Evolutionary conservation across 768 basidiomycete genomes (phyloP).

Genomic region (Rhodotorula graminis): DNA sequence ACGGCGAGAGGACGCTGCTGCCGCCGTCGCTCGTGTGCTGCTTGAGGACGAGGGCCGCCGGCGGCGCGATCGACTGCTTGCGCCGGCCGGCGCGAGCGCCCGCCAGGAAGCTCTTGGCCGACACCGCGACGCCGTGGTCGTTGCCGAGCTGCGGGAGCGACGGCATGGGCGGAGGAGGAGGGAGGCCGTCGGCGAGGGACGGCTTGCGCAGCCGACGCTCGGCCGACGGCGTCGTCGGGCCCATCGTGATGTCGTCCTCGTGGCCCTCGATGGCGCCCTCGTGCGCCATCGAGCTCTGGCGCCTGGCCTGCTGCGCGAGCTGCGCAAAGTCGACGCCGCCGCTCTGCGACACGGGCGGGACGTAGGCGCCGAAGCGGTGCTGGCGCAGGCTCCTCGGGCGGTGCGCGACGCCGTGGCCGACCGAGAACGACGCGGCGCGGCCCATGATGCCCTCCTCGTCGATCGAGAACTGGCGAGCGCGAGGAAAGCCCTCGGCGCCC

Average conservation of each 20-base stretch:
- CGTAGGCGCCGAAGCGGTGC: slow-evolving; percentile 10
- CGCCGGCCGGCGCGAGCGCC: neutral
- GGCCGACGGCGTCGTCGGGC: neutral
- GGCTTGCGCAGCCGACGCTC: neutral
- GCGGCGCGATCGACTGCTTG: slow-evolving; percentile 7
- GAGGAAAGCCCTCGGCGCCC: neutral
- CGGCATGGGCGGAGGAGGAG: neutral
- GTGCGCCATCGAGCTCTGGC: neutral
- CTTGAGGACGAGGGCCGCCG: neutral
- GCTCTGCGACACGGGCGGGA: neutral
- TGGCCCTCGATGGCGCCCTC: neutral
- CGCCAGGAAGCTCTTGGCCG: neutral
- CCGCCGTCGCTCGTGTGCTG: neutral
- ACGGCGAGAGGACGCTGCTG: neutral
- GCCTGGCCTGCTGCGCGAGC: neutral
- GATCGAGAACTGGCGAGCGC: slow-evolving; percentile 27
- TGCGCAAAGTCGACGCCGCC: neutral
- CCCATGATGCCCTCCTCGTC: slow-evolving; percentile 19
- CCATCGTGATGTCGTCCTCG: neutral
- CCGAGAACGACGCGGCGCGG: slow-evolving; percentile 6
- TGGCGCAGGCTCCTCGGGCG: slow-evolving; percentile 8
- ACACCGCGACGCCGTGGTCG: no score
- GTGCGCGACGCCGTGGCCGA: neutral
- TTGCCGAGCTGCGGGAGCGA: neutral
- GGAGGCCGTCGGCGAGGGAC: neutral